These are phyloP conservation scores for Chaetomidium leptoderma DNA, from an alignment of 495 filamentous ascomycete genomes.

Conservation along the genomic window DNA sequence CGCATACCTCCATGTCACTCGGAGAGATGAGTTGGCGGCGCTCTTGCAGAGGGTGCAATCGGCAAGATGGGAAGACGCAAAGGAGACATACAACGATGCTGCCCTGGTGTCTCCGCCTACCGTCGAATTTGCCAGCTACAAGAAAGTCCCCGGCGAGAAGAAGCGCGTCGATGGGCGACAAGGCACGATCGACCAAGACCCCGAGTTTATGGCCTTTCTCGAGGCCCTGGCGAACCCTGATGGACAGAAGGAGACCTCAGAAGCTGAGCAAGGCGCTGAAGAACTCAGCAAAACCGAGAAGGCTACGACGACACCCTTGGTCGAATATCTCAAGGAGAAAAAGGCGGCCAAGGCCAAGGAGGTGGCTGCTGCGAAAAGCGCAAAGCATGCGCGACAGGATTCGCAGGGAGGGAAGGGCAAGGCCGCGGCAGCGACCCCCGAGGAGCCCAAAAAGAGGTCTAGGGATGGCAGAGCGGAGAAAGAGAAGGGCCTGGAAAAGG, in stretches of 20 bases:
- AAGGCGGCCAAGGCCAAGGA: conserved; percentile 86
- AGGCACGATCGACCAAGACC: conserved; percentile 92
- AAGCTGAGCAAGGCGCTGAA: conserved; percentile 47
- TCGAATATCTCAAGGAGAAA: conserved; percentile 86
- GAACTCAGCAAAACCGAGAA: conserved; percentile 56
- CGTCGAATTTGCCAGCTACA: conserved; percentile 78
- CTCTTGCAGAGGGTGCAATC: conserved; percentile 64
- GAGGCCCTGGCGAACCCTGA: conserved; percentile 79
- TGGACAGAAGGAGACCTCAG: conserved; percentile 37
- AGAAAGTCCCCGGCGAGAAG: conserved; percentile 64
- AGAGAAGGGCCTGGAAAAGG: conserved; percentile 43
- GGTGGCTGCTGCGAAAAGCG: conserved; percentile 42
- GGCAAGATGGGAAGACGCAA: conserved; percentile 67
- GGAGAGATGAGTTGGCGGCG: conserved; percentile 52
- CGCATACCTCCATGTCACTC: conserved; percentile 71
- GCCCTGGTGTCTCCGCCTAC: conserved; percentile 68
- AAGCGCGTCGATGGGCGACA: conserved; percentile 77
- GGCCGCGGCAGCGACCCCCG: conserved; percentile 45
- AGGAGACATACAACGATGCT: conserved; percentile 60
- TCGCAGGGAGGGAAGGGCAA: conserved; percentile 46
- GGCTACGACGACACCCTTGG: conserved; percentile 76
- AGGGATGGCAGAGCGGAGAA: conserved; percentile 48
- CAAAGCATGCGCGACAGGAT: conserved; percentile 48
- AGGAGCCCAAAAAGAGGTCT: conserved; percentile 50
- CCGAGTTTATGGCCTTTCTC: conserved; percentile 89